Evolutionary conservation across 1,139 yeast genomes (phyloP).

Genomic region (Blastobotrys illinoisensis): DNA sequence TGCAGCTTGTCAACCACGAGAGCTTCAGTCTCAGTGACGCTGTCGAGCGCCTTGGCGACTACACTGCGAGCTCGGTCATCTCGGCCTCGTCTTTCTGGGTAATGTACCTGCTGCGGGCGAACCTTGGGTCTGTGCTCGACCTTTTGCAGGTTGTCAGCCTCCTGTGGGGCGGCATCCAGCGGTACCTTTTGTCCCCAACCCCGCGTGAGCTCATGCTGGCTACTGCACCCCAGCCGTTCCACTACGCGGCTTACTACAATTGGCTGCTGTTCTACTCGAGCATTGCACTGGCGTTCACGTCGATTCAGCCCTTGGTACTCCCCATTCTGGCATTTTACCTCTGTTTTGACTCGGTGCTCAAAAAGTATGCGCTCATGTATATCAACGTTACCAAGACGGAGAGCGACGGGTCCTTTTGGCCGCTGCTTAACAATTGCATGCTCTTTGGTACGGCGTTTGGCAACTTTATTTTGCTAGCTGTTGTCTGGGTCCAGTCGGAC

Average conservation of each 20-base stretch:
- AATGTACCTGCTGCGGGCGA: constrained; percentile 35
- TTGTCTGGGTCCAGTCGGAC: constrained; percentile 38
- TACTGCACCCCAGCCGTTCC: constrained; percentile 36
- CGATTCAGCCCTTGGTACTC: constrained; percentile 37
- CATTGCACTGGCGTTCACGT: constrained; percentile 36
- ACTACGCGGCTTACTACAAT: constrained; percentile 34
- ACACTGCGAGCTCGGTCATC: constrained; percentile 35
- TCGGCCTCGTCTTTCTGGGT: constrained; percentile 40
- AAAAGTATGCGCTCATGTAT: constrained; percentile 36
- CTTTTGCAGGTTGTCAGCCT: constrained; percentile 32
- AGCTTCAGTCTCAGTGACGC: constrained; percentile 15
- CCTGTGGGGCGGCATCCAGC: constrained; percentile 26
- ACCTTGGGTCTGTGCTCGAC: constrained; percentile 31
- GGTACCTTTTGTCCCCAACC: constrained; percentile 31
- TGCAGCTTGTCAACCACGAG: constrained; percentile 21
- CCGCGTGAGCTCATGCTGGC: constrained; percentile 35
- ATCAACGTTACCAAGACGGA: constrained; percentile 37
- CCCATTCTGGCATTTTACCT: constrained; percentile 34
- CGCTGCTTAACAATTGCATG: constrained; percentile 32
- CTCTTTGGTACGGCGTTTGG: constrained; percentile 35
- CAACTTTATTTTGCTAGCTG: constrained; percentile 33
- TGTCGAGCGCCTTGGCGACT: constrained; percentile 16
- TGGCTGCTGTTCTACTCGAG: constrained; percentile 36
- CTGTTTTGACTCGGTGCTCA: constrained; percentile 30
- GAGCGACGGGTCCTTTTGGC: constrained; percentile 39